These are phyloP conservation scores for Rhodotorula sp. DNA, from an alignment of 1,284 basidiomycete genomes.

Conservation along the genomic window DNA sequence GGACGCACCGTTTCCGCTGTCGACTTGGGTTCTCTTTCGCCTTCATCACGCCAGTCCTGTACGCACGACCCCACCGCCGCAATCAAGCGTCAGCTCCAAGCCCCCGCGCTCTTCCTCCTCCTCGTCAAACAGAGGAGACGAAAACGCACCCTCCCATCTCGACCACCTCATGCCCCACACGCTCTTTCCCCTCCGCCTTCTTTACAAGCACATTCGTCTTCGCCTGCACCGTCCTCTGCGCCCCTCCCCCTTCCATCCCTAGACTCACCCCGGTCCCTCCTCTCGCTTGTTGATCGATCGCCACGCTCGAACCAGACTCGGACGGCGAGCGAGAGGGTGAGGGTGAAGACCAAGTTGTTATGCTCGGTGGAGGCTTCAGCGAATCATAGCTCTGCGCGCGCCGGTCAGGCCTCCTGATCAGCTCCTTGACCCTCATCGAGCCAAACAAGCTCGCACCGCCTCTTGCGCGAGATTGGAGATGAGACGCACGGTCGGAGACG, in stretches of 20 bases:
- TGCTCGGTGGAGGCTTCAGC: neutral
- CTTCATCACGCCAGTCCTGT: slow-evolving; percentile 10
- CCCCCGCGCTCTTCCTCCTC: neutral
- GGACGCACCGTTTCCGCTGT: slow-evolving; percentile 18
- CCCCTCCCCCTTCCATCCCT: neutral
- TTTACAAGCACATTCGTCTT: neutral
- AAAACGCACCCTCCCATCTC: slow-evolving; percentile 6
- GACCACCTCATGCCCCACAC: neutral
- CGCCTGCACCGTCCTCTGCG: neutral
- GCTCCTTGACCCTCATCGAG: neutral
- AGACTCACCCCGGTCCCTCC: too few relatives aligned
- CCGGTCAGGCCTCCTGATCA: neutral
- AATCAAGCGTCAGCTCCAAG: neutral
- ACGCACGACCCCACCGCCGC: too few relatives aligned
- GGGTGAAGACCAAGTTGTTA: neutral
- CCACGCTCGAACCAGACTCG: neutral
- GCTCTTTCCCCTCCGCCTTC: neutral
- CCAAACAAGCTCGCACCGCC: neutral
- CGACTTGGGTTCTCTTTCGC: neutral
- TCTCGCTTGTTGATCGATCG: too few relatives aligned
- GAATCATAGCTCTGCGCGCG: slow-evolving; percentile 7
- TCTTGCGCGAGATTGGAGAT: neutral
- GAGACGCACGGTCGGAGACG: neutral
- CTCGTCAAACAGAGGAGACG: too few relatives aligned
- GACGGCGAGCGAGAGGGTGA: neutral